phyloP scores from a whole-genome alignment of 208 protist genomes.

The Borovskyia barvae region DNA sequence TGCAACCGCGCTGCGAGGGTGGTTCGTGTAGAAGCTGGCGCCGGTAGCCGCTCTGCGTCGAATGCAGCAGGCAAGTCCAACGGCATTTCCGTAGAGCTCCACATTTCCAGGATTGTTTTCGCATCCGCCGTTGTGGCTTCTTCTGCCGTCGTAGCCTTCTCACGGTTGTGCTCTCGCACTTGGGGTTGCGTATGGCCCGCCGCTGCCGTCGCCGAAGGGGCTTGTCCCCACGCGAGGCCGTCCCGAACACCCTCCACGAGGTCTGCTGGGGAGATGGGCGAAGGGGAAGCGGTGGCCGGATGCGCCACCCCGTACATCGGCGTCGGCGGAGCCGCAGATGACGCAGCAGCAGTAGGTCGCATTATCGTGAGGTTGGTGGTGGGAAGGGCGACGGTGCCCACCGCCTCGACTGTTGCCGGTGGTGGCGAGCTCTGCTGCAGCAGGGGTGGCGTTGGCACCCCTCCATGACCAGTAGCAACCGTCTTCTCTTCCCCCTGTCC shows the following conservation, averaged over 20 bases:
- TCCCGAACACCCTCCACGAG: not conserved
- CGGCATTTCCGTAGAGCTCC: slow-evolving; percentile 44
- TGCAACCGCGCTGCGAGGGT: not conserved
- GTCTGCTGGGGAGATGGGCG: too few species aligned
- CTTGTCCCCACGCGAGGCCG: not conserved
- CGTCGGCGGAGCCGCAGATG: not conserved
- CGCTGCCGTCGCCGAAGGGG: too few species aligned
- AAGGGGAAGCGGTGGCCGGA: too few species aligned
- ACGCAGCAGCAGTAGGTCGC: not conserved
- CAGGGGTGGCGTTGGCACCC: not conserved
- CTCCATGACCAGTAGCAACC: not conserved
- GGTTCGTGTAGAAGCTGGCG: not conserved
- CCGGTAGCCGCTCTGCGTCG: not conserved
- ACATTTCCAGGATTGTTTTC: slow-evolving; percentile 27
- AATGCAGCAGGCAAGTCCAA: slow-evolving; percentile 16
- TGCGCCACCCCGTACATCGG: too few species aligned
- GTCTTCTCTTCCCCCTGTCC: too few species aligned
- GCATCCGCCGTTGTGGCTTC: not conserved
- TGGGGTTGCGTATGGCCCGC: too few species aligned
- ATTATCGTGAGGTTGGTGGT: not conserved
- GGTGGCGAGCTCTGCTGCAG: not conserved
- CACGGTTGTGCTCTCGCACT: too few species aligned
- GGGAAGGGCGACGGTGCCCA: not conserved
- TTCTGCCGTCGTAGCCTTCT: not conserved
- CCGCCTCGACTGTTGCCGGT: too few species aligned